Conservation (phyloP, 2,329 filamentous ascomycete genomes). For the Aspergillus tamarii region DNA sequence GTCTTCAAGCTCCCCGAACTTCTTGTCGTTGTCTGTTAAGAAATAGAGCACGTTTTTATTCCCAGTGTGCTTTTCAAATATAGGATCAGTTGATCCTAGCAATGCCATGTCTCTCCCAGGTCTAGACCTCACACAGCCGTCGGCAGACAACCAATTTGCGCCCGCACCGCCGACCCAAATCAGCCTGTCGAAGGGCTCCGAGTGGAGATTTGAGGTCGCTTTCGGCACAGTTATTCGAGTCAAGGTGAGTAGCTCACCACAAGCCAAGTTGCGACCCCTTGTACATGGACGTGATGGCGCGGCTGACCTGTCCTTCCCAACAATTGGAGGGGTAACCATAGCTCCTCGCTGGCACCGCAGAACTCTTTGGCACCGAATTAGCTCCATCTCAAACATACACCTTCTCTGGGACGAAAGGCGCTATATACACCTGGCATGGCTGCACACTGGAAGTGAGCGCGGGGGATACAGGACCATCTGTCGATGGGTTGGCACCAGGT, state of each 20-base stretch:
- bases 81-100: constrained; percentile 8
- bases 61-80: not conserved
- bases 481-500: constrained; percentile 34
- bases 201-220: constrained; percentile 79
- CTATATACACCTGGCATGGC: constrained; percentile 90
- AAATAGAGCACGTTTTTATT: not conserved
- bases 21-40: not conserved
- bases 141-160: constrained; percentile 51
- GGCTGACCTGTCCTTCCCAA: constrained; percentile 7
- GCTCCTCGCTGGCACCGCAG: constrained; percentile 79
- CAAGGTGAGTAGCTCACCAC: constrained; percentile 46
- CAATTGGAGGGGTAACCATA: constrained; percentile 37
- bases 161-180: constrained; percentile 49
- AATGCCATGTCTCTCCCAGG: constrained; percentile 72
- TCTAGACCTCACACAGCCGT: constrained; percentile 67
- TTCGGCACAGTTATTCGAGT: constrained; percentile 56
- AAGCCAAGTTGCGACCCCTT: not conserved
- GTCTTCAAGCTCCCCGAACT: not conserved
- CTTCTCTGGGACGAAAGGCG: constrained; percentile 80
- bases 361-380: constrained; percentile 94
- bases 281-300: not conserved
- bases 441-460: constrained; percentile 80
- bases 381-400: constrained; percentile 77
- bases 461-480: constrained; percentile 50
- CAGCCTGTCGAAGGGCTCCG: constrained; percentile 65